phyloP scores from a whole-genome alignment of 805 yeast genomes.

The Monosporozyma yasuniensis region DNA sequence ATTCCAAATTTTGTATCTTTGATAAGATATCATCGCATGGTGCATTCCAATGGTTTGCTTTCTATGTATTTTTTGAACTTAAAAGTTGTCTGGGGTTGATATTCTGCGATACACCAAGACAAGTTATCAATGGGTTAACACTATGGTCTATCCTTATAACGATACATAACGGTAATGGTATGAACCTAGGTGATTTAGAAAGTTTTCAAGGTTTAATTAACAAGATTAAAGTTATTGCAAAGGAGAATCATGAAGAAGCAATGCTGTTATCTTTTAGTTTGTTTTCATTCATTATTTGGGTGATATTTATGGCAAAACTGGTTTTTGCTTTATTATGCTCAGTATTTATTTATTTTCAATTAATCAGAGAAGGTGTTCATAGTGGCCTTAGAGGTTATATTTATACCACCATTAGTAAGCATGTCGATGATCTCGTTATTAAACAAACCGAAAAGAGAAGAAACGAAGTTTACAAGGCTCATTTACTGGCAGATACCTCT shows the following conservation, averaged over 20 bases:
- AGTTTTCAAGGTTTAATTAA: slow-evolving; percentile 27
- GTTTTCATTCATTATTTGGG: slow-evolving; percentile 65
- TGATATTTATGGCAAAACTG: slow-evolving; percentile 50
- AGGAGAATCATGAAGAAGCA: slow-evolving; percentile 52
- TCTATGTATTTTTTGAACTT: slow-evolving; percentile 54
- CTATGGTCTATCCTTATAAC: slow-evolving; percentile 40
- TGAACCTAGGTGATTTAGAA: slow-evolving; percentile 25
- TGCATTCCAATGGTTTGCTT: slow-evolving; percentile 57
- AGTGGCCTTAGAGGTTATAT: slow-evolving; percentile 52
- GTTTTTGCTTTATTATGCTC: slow-evolving; percentile 42
- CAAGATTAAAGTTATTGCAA: slow-evolving; percentile 49
- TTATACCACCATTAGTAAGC: slow-evolving; percentile 48
- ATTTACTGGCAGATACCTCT: not conserved
- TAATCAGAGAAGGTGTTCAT: slow-evolving; percentile 33
- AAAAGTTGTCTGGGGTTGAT: slow-evolving; percentile 54
- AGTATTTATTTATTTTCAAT: slow-evolving; percentile 43
- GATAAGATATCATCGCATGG: slow-evolving; percentile 54
- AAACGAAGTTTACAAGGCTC: not conserved
- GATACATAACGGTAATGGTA: slow-evolving; percentile 20
- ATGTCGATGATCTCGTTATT: slow-evolving; percentile 38
- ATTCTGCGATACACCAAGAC: slow-evolving; percentile 79
- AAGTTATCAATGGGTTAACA: slow-evolving; percentile 71
- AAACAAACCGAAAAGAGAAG: slow-evolving; percentile 6
- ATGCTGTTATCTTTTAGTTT: slow-evolving; percentile 65
- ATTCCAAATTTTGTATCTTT: slow-evolving; percentile 63